phyloP scores from a whole-genome alignment of 2,329 filamentous ascomycete species.

The Penicillium oxalicum region DNA sequence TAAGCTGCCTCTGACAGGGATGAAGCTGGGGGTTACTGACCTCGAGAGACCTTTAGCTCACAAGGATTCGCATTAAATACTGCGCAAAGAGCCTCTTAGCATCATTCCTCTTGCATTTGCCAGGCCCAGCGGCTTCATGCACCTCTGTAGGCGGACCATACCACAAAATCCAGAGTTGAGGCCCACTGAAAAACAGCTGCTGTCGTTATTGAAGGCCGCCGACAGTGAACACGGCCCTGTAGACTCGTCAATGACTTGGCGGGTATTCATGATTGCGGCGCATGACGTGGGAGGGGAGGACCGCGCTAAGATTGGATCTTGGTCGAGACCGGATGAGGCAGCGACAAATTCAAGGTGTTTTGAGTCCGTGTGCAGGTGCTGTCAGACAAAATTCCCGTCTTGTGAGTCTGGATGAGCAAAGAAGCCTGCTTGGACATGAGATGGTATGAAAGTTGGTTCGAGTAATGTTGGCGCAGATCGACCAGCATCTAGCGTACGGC shows the following conservation, averaged over 20 bases:
- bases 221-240: slow-evolving; percentile 71
- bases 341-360: no score
- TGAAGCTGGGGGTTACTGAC: slow-evolving; percentile 29
- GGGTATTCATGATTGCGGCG: slow-evolving; percentile 68
- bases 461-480: background rate
- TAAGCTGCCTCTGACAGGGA: no score
- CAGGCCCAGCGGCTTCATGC: background rate
- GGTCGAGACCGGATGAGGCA: background rate
- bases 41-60: slow-evolving; percentile 59
- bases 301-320: background rate
- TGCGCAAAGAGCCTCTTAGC: slow-evolving; percentile 31
- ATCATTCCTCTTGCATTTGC: slow-evolving; percentile 7
- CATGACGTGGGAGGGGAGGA: slow-evolving; percentile 7
- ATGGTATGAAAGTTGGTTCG: background rate
- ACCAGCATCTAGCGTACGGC: background rate
- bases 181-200: slow-evolving; percentile 79
- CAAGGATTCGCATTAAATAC: slow-evolving; percentile 70
- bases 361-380: no score
- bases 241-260: slow-evolving; percentile 74
- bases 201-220: slow-evolving; percentile 77
- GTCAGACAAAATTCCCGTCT: no score
- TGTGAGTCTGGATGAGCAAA: no score
- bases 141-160: slow-evolving; percentile 40
- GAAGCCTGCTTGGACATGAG: background rate
- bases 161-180: slow-evolving; percentile 80